A percentile compares a stretch with the other conserved stretches of the same genome.
Conservation (phyloP, 73 alveolate species). For the Paramecium caudatum region DNA sequence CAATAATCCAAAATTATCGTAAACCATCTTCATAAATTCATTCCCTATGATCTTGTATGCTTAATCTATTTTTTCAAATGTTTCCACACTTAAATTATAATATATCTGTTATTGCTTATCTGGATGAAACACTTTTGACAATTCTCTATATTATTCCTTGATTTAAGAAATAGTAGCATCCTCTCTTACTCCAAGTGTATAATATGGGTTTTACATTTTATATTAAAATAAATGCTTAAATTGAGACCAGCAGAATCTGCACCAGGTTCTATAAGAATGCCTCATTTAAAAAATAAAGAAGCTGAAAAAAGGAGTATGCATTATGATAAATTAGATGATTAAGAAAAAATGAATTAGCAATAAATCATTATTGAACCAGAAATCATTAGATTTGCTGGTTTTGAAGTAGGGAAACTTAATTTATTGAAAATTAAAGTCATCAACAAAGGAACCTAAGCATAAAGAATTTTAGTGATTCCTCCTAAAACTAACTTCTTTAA, state of each 20-base stretch:
- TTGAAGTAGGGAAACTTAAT: conserved; percentile 89
- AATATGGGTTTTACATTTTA: conserved; percentile 31
- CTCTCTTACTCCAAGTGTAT: neutral
- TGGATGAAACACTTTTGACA: conserved; percentile 62
- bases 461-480: conserved; percentile 95
- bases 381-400: conserved; percentile 94
- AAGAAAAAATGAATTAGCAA: neutral
- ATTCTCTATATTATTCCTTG: conserved; percentile 34
- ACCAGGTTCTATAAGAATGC: conserved; percentile 15
- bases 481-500: conserved; percentile 92
- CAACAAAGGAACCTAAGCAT: conserved; percentile 90
- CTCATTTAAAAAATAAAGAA: conserved; percentile 9
- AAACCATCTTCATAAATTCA: conserved; percentile 29
- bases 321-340: neutral
- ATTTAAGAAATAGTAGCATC: conserved; percentile 4
- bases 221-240: conserved; percentile 11
- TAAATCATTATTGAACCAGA: conserved; percentile 82
- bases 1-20: conserved; percentile 53
- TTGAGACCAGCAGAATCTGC: conserved; percentile 32
- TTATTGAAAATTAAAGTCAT: conserved; percentile 87
- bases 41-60: conserved; percentile 44
- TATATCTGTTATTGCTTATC: conserved; percentile 13
- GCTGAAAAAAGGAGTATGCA: neutral
- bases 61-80: conserved; percentile 49
- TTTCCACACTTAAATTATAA: conserved; percentile 43